A percentile compares a stretch with the other conserved stretches of the same genome.
These are phyloP conservation scores for Kregervanrija delftensis DNA, from an alignment of 805 yeast genomes.

Conservation along the genomic window DNA sequence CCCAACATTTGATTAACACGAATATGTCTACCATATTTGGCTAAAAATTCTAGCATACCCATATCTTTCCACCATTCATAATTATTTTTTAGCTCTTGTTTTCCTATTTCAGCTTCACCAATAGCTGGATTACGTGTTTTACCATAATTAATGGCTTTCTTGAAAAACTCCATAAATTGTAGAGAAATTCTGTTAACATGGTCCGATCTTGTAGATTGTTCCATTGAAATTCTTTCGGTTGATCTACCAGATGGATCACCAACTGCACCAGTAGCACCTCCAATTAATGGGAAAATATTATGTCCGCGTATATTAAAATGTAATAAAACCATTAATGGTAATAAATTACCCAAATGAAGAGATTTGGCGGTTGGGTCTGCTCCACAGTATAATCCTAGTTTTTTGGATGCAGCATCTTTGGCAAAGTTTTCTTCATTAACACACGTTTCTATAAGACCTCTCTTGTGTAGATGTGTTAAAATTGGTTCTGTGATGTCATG, in stretches of 20 bases:
- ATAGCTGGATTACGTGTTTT: slow-evolving; percentile 33
- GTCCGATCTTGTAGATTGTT: slow-evolving; percentile 37
- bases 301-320: slow-evolving; percentile 87
- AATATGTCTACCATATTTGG: slow-evolving; percentile 68
- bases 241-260: slow-evolving; percentile 95
- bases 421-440: slow-evolving; percentile 29
- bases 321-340: slow-evolving; percentile 78
- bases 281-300: slow-evolving; percentile 73
- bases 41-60: slow-evolving; percentile 69
- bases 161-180: slow-evolving; percentile 60
- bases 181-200: slow-evolving; percentile 54
- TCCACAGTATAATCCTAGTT: slow-evolving; percentile 74
- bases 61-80: slow-evolving; percentile 81
- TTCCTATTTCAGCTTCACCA: slow-evolving; percentile 10
- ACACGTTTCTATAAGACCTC: slow-evolving; percentile 40
- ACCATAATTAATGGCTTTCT: slow-evolving; percentile 58
- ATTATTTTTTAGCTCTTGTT: slow-evolving; percentile 45
- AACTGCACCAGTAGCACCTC: slow-evolving; percentile 92
- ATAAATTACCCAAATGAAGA: slow-evolving; percentile 81
- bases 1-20: slow-evolving; percentile 83
- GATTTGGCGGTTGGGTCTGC: slow-evolving; percentile 95
- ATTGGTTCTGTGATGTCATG: slow-evolving; percentile 33
- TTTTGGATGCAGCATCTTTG: slow-evolving; percentile 21
- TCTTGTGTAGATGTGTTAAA: slow-evolving; percentile 31
- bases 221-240: slow-evolving; percentile 64